phyloP scores from a whole-genome alignment of 2,329 filamentous ascomycete genomes.

The Rhinocladiella mackenziei region DNA sequence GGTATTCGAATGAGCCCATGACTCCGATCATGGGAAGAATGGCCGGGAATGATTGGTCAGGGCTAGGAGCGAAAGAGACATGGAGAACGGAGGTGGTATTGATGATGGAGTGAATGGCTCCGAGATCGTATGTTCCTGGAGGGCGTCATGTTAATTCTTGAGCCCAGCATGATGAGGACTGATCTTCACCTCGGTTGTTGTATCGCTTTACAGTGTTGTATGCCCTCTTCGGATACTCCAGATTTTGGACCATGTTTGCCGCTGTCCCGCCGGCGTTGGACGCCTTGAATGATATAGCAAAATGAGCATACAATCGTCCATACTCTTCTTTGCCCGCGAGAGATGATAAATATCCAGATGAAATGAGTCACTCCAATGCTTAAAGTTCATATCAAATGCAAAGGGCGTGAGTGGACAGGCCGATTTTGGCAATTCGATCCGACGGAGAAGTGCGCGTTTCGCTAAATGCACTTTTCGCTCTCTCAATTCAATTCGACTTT shows the following conservation, averaged over 20 bases:
- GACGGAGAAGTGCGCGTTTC: conserved; percentile 13
- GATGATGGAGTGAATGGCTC: conserved; percentile 70
- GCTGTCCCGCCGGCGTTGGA: not conserved
- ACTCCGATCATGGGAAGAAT: conserved; percentile 82
- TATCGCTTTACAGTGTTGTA: conserved; percentile 66
- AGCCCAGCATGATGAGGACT: not conserved
- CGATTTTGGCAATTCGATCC: conserved; percentile 14
- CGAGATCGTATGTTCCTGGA: conserved; percentile 65
- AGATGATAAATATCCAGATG: not conserved
- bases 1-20: conserved; percentile 67
- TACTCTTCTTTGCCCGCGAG: not conserved
- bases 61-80: conserved; percentile 67
- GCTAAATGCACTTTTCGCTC: not conserved
- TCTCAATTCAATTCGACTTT: not conserved
- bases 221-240: conserved; percentile 59
- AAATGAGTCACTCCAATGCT: conserved; percentile 9
- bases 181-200: conserved; percentile 55
- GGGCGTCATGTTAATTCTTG: not conserved
- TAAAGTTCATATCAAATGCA: conserved; percentile 15
- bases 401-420: conserved; percentile 13
- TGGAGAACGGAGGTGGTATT: conserved; percentile 71
- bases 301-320: not conserved
- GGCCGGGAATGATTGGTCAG: conserved; percentile 65
- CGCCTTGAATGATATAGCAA: not conserved
- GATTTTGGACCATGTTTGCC: conserved; percentile 39